phyloP scores from a whole-genome alignment of 805 yeast species.

The Ogataea naganishii region DNA sequence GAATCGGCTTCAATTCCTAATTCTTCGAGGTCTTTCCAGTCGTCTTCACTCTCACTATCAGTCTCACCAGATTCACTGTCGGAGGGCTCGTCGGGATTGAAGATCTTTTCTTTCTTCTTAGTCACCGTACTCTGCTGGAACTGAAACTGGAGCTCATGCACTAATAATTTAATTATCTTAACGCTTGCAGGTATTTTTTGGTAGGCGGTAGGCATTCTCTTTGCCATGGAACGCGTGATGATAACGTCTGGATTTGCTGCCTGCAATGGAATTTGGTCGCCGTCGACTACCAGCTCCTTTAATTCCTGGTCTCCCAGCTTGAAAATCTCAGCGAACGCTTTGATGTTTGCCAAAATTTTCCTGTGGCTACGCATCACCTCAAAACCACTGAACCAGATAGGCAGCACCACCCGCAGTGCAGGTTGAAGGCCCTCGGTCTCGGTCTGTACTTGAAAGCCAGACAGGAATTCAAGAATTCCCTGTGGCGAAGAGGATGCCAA shows the following conservation, averaged over 20 bases:
- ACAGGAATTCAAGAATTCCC: slow-evolving; percentile 56
- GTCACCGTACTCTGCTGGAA: slow-evolving; percentile 26
- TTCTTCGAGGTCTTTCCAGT: slow-evolving; percentile 74
- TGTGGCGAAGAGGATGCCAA: slow-evolving; percentile 54
- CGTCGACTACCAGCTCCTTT: slow-evolving; percentile 52
- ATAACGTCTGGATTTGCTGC: slow-evolving; percentile 48
- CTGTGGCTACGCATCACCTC: slow-evolving; percentile 75
- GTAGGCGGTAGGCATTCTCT: slow-evolving; percentile 49
- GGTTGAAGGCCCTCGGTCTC: slow-evolving; percentile 14
- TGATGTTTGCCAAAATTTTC: slow-evolving; percentile 55
- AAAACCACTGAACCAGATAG: slow-evolving; percentile 78
- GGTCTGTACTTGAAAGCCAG: slow-evolving; percentile 24
- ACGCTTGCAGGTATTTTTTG: slow-evolving; percentile 59
- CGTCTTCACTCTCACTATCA: slow-evolving; percentile 40
- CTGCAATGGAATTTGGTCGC: slow-evolving; percentile 59
- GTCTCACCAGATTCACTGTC: slow-evolving; percentile 26
- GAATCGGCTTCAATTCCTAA: slow-evolving; percentile 55
- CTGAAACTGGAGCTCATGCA: slow-evolving; percentile 64
- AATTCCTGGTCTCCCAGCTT: slow-evolving; percentile 48
- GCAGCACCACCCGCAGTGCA: slow-evolving; percentile 51
- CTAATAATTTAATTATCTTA: slow-evolving; percentile 64
- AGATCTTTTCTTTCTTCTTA: slow-evolving; percentile 2
- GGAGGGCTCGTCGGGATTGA: neutral
- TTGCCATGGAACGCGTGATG: slow-evolving; percentile 80
- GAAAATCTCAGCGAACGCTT: slow-evolving; percentile 64